Base-by-base conservation (phyloP, 352 stramenopile species). In the Globisporangium abappressorium region DNA sequence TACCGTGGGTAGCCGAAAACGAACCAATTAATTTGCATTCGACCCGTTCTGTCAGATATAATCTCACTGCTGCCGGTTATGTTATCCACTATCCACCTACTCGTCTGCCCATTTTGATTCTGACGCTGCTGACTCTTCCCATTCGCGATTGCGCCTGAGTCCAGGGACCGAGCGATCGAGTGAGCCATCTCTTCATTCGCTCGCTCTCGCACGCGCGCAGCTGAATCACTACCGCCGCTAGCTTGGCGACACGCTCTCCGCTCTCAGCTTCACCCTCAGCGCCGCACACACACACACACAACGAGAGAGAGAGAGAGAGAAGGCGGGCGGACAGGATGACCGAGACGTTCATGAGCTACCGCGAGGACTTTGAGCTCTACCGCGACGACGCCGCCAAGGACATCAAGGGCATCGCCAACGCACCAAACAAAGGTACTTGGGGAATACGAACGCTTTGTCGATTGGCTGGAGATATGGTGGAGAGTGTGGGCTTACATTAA, bases 311-410 rank as follows among this genome's bases (percentile, higher is more conserved):
- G 47, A 55, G 47, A n/a, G 6, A 59, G 26, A 55, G n/a, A 20
- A 26, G 20, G 47, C 20, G 15, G 14, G 41, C 15, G 41, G 51
- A 12, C 12, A 36, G 28, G 22, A 93, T 93, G 85, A 93, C 84
- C 63, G 85, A 93, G 63, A 72, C 80, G 56, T 93, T 93, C 71
- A 74, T 90, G 70, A 81, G 76, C 69, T 93, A 93, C 75, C 88
- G 85, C 64, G 85, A 93, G 68, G 84, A 93, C 79, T 93, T 93
- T 76, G 83, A 93, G 64, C 85, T 92, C 68, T 93, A 84, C 66
- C 84, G 85, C 64, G 85, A 93, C 54, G 85, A 93, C 57, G 85
- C 84, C 28, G 84, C 85, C 71, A 61, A 78, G 57, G 84, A 92
- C 70, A 91, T 93, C 68, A 85, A 85, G 72, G 65, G 72, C 59